Base-by-base conservation (phyloP, 768 basidiomycete genomes). In the Hericium coralloides region DNA sequence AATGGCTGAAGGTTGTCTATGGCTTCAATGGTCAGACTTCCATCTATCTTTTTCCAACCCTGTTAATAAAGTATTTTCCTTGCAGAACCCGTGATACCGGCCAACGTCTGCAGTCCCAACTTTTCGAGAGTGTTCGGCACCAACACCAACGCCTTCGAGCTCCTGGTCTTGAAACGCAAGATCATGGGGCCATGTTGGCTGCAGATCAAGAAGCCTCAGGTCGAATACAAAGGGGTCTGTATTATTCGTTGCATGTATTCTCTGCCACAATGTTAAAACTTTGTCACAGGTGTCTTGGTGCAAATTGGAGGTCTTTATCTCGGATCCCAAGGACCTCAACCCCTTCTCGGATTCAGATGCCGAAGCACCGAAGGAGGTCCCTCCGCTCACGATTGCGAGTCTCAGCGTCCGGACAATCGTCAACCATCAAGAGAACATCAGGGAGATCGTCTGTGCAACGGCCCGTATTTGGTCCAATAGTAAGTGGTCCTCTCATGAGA, bases 141-240 rank as follows among this genome's bases (percentile, higher is more conserved):
- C 2, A 94, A 84, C 62, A 95, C 94, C 5, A 91, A 75, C 53
- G 88, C 95, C 0, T 99, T 99, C 63, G 97, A 98, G 68, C 74
- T 92, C 10, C 80, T 99, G 18, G 95, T 94, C 2, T 64, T 98
- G 49, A 98, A 98, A 70, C 84, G 94, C 36, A 97, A 95, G 73
- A 97, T 98, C 57, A 98, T 98, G 94, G 97, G 97, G 0, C 95
- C 97, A 0, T 98, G 97, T 67, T 99, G 97, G 97, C 74, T 99
- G 48, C 79, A 86, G 56, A 80, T 99, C 60, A 87, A 87, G 71
- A 79, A 86, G 49, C 86, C 88, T 1, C 71, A 77, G 22, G 73
- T 95, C 17, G 89, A 89, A 51, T 72, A 84, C 63, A 87, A 90
- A 70, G 89, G 89, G 2, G 94, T 97, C 68, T 54, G 43, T 31